Evolutionary conservation across 73 alveolate species (phyloP).

Genomic region (Uronychia setigera): DNA sequence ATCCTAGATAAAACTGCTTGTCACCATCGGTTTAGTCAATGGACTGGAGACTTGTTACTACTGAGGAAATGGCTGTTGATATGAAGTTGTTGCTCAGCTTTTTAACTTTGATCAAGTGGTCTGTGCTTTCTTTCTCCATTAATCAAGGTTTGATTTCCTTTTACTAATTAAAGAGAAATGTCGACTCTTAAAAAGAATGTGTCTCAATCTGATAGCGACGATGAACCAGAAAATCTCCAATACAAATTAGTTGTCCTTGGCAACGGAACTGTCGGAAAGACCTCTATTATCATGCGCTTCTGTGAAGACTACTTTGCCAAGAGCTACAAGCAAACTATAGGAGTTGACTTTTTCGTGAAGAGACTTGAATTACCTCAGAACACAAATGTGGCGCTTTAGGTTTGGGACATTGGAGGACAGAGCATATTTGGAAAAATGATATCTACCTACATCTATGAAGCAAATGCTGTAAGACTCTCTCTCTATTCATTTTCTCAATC

Average conservation of each 20-base stretch:
- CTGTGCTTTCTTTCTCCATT: too few relatives aligned
- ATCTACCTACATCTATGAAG: slow-evolving; percentile 76
- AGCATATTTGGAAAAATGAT: slow-evolving; percentile 82
- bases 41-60: too few relatives aligned
- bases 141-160: too few relatives aligned
- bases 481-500: not conserved
- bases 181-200: slow-evolving; percentile 2
- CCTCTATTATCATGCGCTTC: slow-evolving; percentile 76
- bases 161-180: not conserved
- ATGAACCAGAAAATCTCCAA: slow-evolving; percentile 79
- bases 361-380: slow-evolving; percentile 79
- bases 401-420: slow-evolving; percentile 90
- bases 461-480: slow-evolving; percentile 55
- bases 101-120: too few relatives aligned
- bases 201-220: slow-evolving; percentile 52
- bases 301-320: slow-evolving; percentile 85
- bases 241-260: slow-evolving; percentile 79
- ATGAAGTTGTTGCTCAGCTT: too few relatives aligned
- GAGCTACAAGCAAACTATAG: slow-evolving; percentile 85
- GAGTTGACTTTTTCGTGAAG: slow-evolving; percentile 82
- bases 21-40: too few relatives aligned
- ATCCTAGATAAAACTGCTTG: too few relatives aligned
- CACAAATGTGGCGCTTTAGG: slow-evolving; percentile 64
- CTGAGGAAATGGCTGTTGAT: too few relatives aligned
- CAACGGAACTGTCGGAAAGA: slow-evolving; percentile 88